phyloP scores from a whole-genome alignment of 177 flowering plant species.

The Vitis hybrid region DNA sequence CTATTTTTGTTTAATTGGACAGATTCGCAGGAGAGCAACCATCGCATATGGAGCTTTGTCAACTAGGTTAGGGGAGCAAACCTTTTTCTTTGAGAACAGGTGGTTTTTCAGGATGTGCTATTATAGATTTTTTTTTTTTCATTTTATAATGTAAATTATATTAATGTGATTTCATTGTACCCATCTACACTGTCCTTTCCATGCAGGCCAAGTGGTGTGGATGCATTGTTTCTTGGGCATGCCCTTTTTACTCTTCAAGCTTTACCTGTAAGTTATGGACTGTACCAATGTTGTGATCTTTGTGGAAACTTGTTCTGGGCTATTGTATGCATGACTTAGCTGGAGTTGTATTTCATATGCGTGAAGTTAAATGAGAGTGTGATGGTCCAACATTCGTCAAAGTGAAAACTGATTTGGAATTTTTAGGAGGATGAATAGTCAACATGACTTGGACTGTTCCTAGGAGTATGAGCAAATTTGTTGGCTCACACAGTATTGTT shows the following conservation, averaged over 20 bases:
- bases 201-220: constrained; percentile 89
- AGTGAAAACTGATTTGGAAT: too few relatives aligned
- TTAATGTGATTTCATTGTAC: not conserved
- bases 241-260: constrained; percentile 70
- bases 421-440: too few relatives aligned
- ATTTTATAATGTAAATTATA: not conserved
- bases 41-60: constrained; percentile 80
- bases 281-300: not conserved
- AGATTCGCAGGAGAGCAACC: constrained; percentile 79
- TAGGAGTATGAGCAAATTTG: too few relatives aligned
- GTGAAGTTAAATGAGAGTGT: too few relatives aligned
- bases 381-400: too few relatives aligned
- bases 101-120: constrained; percentile 14
- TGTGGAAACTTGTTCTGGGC: not conserved
- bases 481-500: too few relatives aligned
- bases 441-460: too few relatives aligned
- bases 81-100: constrained; percentile 77
- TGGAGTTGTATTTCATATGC: not conserved
- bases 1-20: constrained; percentile 14
- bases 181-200: constrained; percentile 6
- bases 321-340: not conserved
- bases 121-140: not conserved
- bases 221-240: constrained; percentile 83
- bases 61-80: constrained; percentile 64
- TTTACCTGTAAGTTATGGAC: constrained; percentile 65